Percentiles rank a stretch among this genome's conserved stretches.
phyloP scores from a whole-genome alignment of 2,329 filamentous ascomycete species.

The Cladosporium sp. region DNA sequence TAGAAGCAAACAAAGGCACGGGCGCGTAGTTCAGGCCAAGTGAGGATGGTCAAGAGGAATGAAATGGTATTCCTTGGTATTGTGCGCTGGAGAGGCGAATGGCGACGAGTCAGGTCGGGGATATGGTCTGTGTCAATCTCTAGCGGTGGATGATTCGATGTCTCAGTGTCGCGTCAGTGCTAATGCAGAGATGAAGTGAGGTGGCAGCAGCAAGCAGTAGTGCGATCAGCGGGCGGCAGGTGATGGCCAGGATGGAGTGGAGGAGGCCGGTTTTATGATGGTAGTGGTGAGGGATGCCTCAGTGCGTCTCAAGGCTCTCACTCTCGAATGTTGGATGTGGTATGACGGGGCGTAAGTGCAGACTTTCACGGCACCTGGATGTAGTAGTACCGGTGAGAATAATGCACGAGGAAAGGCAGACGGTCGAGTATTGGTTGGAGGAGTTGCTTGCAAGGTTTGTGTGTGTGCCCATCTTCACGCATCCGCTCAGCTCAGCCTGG shows the following conservation, averaged over 20 bases:
- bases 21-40: background rate
- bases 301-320: no score
- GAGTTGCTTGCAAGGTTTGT: no score
- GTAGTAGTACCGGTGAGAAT: no score
- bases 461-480: no score
- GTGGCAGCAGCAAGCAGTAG: constrained; percentile 4
- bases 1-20: background rate
- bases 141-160: constrained; percentile 11
- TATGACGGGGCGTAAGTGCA: no score
- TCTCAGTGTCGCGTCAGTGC: constrained; percentile 12
- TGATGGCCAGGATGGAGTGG: background rate
- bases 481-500: no score
- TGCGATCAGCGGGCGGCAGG: background rate
- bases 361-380: no score
- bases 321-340: no score
- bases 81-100: background rate
- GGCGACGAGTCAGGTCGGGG: constrained; percentile 4
- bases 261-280: background rate
- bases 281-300: no score
- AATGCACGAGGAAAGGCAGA: no score
- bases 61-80: no score
- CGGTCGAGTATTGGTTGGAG: no score
- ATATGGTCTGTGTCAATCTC: constrained; percentile 10
- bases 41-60: background rate
- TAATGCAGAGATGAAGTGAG: constrained; percentile 11